Conservation (phyloP, 768 basidiomycete genomes). For the Amanita exitialis region DNA sequence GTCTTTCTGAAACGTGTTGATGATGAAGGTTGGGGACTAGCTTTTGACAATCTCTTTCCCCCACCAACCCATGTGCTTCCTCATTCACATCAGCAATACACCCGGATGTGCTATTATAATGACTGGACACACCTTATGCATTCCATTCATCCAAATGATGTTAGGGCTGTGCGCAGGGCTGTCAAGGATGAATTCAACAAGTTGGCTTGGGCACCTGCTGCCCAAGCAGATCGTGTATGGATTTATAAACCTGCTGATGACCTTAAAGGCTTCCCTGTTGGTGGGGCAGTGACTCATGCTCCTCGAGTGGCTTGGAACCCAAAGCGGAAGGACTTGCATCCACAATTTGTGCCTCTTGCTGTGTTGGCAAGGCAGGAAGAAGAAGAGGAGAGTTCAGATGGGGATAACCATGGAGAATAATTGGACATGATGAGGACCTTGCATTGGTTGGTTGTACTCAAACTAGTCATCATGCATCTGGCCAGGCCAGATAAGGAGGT, state of each 20-base stretch:
- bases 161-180: too few relatives aligned
- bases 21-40: too few relatives aligned
- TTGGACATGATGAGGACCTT: too few relatives aligned
- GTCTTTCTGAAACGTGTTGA: too few relatives aligned
- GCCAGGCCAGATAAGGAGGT: too few relatives aligned
- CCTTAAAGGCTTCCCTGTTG: not conserved
- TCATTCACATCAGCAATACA: not conserved
- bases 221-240: not conserved
- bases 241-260: not conserved
- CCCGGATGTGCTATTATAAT: not conserved
- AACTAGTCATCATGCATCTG: too few relatives aligned
- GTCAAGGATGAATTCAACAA: too few relatives aligned
- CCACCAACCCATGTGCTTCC: not conserved
- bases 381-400: not conserved
- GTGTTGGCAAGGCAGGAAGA: not conserved
- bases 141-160: not conserved
- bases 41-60: too few relatives aligned
- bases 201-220: not conserved
- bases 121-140: not conserved
- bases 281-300: not conserved
- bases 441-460: too few relatives aligned
- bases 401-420: too few relatives aligned
- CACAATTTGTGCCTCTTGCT: not conserved
- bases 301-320: not conserved
- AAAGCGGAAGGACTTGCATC: not conserved